Base-by-base conservation (phyloP, 805 yeast species). In the Nakazawaea wickerhamii region DNA sequence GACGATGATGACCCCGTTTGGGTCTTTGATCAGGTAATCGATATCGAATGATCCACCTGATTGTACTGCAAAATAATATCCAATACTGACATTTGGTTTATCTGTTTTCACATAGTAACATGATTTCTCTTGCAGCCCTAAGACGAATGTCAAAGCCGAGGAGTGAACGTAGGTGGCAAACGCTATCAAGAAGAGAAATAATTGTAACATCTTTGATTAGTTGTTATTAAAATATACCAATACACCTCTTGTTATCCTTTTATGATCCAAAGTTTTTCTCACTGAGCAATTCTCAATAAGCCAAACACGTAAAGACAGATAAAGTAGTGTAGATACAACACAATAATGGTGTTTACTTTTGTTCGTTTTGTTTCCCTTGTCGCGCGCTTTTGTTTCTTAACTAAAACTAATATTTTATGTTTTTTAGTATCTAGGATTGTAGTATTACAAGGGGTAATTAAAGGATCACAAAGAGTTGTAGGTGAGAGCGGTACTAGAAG, bases 61-160 rank as follows among this genome's bases (percentile, higher is more conserved):
- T 64, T 83, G 84, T 50, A 88, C 95, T 13, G 95, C 87, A 69
- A 85, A 87, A 59, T 84, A 82, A 60, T 79, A 87, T 30, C 83
- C 82, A 44, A 88, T 70, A 47, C 72, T 77, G 37, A 83, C 66
- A 51, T 73, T 69, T 4, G 76, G 75, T 47, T 72, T 66, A 40
- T 73, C 73, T 43, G 88, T 83, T 58, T 80, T 75, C 25, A 81
- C 73, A 61, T 81, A 85, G 64, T 70, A 85, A 58, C 96, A 87
- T 38, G 79, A 65, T 45, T 70, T 68, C 44, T 82, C 93, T 52
- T 80, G 82, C 11, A 95, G 87, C n/a, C 81, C 81, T 47, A 87
- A 69, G 19, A 71, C 70, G 54, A 85, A 81, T 0, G 93, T 85
- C 55, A 87, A 67, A 10, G 95, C 86, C 1, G 84, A 65, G 14